A percentile compares a stretch with the other conserved stretches of the same genome.
Evolutionary conservation across 306 rosid species (phyloP).

Genomic region (Abrus pulchellus): DNA sequence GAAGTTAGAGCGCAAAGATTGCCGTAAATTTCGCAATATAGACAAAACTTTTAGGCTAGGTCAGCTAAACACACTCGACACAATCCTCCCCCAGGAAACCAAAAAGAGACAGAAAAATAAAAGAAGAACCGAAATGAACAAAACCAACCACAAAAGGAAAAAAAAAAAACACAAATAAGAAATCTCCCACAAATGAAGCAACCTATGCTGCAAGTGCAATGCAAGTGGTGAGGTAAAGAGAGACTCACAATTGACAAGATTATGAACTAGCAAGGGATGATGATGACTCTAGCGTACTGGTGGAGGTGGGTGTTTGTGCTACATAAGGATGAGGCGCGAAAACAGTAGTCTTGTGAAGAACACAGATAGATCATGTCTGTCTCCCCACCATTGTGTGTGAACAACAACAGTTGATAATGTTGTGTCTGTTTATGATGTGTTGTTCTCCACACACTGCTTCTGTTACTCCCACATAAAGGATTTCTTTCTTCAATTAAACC

Average conservation of each 20-base stretch:
- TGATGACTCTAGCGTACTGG: slow-evolving; percentile 24
- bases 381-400: slow-evolving; percentile 41
- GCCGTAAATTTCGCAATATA: slow-evolving; percentile 26
- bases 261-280: slow-evolving; percentile 13
- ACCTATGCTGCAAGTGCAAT: slow-evolving; percentile 29
- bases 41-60: slow-evolving; percentile 18
- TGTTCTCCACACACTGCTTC: slow-evolving; percentile 34
- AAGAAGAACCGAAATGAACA: slow-evolving; percentile 5
- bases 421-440: slow-evolving; percentile 2
- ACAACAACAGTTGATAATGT: slow-evolving; percentile 19
- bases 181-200: background rate
- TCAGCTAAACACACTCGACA: slow-evolving; percentile 37
- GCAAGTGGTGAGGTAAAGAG: background rate
- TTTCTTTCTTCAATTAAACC: slow-evolving; percentile 36
- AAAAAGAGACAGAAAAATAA: slow-evolving; percentile 2
- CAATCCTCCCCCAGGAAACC: slow-evolving; percentile 32
- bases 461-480: slow-evolving; percentile 26
- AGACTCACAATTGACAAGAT: slow-evolving; percentile 59
- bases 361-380: slow-evolving; percentile 34
- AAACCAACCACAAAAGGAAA: slow-evolving; percentile 14
- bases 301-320: slow-evolving; percentile 31
- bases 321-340: slow-evolving; percentile 50
- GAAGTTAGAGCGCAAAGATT: slow-evolving; percentile 7
- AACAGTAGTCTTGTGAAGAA: slow-evolving; percentile 52
- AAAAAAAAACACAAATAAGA: slow-evolving; percentile 24